phyloP scores from a whole-genome alignment of 805 yeast genomes.

The Crinitomyces ghanaensis region DNA sequence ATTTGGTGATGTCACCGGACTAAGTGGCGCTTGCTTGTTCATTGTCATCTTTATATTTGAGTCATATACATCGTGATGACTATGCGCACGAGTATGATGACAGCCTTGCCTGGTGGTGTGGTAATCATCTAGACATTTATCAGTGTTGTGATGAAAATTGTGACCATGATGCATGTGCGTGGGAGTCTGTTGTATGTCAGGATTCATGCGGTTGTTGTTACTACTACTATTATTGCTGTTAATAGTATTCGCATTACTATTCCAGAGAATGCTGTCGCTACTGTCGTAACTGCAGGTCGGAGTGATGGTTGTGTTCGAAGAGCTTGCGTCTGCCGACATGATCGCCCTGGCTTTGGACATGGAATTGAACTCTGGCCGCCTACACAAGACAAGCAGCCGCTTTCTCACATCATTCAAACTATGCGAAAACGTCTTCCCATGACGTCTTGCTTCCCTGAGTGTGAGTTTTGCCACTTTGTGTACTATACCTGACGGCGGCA shows the following conservation, averaged over 20 bases:
- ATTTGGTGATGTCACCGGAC: neutral
- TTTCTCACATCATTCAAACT: conserved; percentile 23
- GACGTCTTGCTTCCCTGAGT: conserved; percentile 25
- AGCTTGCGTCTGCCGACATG: conserved; percentile 2
- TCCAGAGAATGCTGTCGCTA: neutral
- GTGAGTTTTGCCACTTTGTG: conserved; percentile 49
- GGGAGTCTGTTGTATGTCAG: too few relatives aligned
- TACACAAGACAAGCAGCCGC: conserved; percentile 20
- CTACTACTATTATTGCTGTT: too few relatives aligned
- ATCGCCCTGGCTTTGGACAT: neutral
- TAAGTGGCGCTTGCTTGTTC: neutral
- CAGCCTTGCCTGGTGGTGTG: neutral
- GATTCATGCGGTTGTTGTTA: too few relatives aligned
- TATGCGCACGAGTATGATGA: neutral
- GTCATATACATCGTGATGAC: neutral
- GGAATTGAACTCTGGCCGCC: conserved; percentile 7
- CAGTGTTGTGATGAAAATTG: too few relatives aligned
- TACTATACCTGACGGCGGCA: conserved; percentile 59
- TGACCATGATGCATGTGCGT: too few relatives aligned
- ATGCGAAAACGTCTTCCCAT: conserved; percentile 22
- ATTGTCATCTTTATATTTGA: neutral
- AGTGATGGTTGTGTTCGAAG: neutral
- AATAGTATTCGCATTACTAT: too few relatives aligned
- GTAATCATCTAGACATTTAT: too few relatives aligned
- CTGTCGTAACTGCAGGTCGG: neutral